phyloP scores from a whole-genome alignment of 2,329 filamentous ascomycete genomes.

The Trichoderma aggressivum region DNA sequence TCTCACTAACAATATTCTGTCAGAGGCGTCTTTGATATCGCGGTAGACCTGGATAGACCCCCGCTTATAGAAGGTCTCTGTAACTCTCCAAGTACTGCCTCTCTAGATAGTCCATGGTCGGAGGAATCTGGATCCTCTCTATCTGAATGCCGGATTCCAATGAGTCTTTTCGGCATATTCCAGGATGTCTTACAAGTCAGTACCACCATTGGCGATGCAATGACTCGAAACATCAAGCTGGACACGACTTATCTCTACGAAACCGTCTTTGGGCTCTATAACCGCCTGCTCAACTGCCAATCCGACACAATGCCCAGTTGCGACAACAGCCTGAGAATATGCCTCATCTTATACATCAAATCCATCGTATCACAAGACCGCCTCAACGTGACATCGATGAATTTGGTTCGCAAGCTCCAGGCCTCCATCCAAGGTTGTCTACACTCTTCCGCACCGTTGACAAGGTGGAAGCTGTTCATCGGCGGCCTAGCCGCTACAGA shows the following conservation, averaged over 20 bases:
- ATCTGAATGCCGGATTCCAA: not conserved
- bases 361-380: not conserved
- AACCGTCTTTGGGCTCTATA: conserved; percentile 2
- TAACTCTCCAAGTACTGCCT: not conserved
- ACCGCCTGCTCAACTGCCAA: conserved; percentile 4
- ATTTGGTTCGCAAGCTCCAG: not conserved
- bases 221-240: not conserved
- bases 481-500: not conserved
- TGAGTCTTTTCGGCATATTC: not conserved
- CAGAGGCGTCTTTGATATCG: conserved; percentile 5
- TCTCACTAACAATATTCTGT: not conserved
- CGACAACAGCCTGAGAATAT: not conserved
- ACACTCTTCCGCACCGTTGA: not conserved
- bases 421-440: not conserved
- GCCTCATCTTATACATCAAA: conserved; percentile 6
- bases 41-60: not conserved
- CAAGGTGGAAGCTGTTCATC: not conserved
- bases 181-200: not conserved
- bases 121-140: not conserved
- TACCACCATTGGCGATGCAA: not conserved
- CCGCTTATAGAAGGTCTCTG: not conserved
- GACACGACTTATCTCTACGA: not conserved
- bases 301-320: not conserved
- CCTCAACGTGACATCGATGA: not conserved
- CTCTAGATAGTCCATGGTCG: not conserved